Evolutionary conservation across 2,329 filamentous ascomycete genomes (phyloP).

Genomic region (Eutypa lata): DNA sequence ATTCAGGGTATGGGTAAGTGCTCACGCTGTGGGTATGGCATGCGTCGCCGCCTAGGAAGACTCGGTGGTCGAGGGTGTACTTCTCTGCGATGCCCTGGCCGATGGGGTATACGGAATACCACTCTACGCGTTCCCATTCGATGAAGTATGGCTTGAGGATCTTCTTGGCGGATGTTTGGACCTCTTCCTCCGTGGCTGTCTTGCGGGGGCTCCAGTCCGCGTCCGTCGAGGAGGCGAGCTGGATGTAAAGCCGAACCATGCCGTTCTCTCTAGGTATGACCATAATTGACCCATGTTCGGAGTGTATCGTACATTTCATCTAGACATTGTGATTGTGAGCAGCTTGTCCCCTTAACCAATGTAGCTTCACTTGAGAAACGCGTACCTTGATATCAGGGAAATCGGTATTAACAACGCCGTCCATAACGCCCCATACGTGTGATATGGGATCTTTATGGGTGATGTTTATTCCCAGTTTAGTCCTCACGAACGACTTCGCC

Average conservation of each 20-base stretch:
- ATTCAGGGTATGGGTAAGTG: constrained; percentile 5
- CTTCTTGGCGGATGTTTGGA: constrained; percentile 62
- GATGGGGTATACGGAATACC: constrained; percentile 76
- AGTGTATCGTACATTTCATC: constrained; percentile 77
- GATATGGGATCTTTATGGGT: constrained; percentile 67
- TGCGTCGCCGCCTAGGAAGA: constrained; percentile 75
- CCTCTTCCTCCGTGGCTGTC: constrained; percentile 60
- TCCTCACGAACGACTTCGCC: constrained; percentile 62
- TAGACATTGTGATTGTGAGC: constrained; percentile 47
- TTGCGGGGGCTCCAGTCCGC: constrained; percentile 60
- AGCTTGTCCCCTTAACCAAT: not conserved
- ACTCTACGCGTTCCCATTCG: constrained; percentile 65
- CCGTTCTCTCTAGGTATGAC: constrained; percentile 71
- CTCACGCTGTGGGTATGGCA: constrained; percentile 74
- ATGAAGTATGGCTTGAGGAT: constrained; percentile 67
- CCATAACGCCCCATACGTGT: constrained; percentile 75
- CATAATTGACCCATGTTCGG: constrained; percentile 71
- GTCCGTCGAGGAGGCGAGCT: constrained; percentile 60
- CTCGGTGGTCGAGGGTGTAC: constrained; percentile 64
- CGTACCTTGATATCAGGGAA: constrained; percentile 73
- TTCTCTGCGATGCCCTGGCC: constrained; percentile 69
- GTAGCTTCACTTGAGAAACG: too few relatives aligned
- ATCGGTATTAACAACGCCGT: constrained; percentile 68
- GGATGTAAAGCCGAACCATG: constrained; percentile 68
- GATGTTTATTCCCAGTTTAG: constrained; percentile 66